phyloP scores from a whole-genome alignment of 352 stramenopile species.

The Phytophthora brassicae region DNA sequence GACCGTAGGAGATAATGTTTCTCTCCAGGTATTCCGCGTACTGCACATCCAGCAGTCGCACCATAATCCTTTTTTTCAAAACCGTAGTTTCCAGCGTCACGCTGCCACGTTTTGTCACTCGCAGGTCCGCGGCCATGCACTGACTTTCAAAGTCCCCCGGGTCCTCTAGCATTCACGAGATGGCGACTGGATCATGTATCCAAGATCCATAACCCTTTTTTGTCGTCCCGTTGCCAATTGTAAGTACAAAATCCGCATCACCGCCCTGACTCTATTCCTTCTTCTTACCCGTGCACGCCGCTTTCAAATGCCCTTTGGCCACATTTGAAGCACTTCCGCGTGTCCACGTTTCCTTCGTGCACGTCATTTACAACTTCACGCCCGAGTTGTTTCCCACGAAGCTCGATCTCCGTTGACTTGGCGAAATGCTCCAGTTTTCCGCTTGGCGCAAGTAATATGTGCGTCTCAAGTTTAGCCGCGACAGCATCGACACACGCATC shows the following conservation, averaged over 20 bases:
- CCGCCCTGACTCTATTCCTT: background rate
- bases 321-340: background rate
- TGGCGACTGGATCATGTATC: background rate
- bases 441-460: no score
- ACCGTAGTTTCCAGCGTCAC: background rate
- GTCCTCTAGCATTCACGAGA: constrained; percentile 1
- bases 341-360: no score
- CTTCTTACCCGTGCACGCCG: background rate
- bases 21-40: background rate
- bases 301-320: background rate
- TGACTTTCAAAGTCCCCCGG: constrained; percentile 4
- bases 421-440: no score
- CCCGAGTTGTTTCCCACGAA: background rate
- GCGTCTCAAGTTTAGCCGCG: background rate
- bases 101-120: background rate
- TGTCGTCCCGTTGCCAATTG: background rate
- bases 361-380: background rate
- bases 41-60: background rate
- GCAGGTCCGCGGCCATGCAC: constrained; percentile 8
- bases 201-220: background rate
- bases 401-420: background rate
- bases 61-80: background rate
- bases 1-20: background rate
- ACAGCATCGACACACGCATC: background rate
- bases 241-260: background rate